Evolutionary conservation across 2,329 filamentous ascomycete genomes (phyloP), one percentile per base, ranked within the genome.

Genomic region (Talaromyces sp.): DNA sequence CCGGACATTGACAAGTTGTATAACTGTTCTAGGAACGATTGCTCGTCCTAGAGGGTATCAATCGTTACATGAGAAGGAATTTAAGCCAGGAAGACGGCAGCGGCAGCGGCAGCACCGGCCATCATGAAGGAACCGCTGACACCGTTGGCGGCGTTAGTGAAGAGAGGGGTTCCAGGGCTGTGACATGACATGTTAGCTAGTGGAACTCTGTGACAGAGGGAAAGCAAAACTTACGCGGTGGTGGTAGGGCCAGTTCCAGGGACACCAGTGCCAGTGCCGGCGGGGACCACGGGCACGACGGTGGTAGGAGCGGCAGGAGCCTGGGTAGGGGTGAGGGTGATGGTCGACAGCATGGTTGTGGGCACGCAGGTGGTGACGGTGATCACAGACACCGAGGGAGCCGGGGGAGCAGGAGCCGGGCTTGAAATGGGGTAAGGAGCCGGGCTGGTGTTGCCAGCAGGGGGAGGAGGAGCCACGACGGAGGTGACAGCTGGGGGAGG

Each of bases 81-180:
- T 65, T 72, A 72, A 63, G 70, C 70, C 61, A 72, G 56, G 69
- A 72, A 67, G 68, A 70, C 63, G 63, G 69, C 70, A 48, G 68
- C 68, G 32, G 64, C 65, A 57, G 69, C 70, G 57, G 70, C 70
- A 41, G 65, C 68, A 66, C 70, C 70, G 61, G 69, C 70, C 62
- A 71, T 65, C 58, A 63, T 62, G 64, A 72, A 69, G 58, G 67
- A 70, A 67, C 64, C 63, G 65, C 61, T 59, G 63, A 70, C 50
- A 59, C 67, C 54, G 69, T 57, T 70, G 60, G 68, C 69, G 56
- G 68, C 69, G 65, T 69, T 69, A 57, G 69, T 72, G 70, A 64
- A 69, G 54, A 65, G 51, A 50, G 67, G 65, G 56, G 64, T 58
- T 57, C 61, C 55, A 57, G 66, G 63, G 52, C 65, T 62, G 54